A percentile compares a stretch with the other conserved stretches of the same genome.
Conservation (phyloP, 352 stramenopile genomes). For the Phytophthora foliorum region DNA sequence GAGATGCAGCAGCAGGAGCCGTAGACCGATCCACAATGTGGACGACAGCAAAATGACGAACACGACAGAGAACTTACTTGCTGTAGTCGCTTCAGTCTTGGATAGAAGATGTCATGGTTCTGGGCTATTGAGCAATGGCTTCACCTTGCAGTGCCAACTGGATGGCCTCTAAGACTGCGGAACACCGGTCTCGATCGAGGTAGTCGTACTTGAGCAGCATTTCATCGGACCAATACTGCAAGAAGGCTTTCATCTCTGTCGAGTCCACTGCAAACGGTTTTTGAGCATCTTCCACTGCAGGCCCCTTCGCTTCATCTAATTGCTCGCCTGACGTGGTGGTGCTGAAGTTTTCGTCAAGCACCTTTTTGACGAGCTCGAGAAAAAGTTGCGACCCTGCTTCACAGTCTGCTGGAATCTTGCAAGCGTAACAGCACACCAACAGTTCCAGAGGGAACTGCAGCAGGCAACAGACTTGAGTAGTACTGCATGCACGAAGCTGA, state of each 20-base stretch:
- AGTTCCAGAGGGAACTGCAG: constrained; percentile 59
- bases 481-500: constrained; percentile 28
- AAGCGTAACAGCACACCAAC: constrained; percentile 47
- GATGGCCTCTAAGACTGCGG: constrained; percentile 30
- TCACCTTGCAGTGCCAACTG: constrained; percentile 12
- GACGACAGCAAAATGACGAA: constrained; percentile 11
- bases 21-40: constrained; percentile 27
- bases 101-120: neutral
- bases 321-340: neutral
- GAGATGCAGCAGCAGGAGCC: constrained; percentile 50
- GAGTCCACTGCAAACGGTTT: constrained; percentile 5
- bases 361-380: constrained; percentile 25
- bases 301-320: neutral
- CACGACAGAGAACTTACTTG: neutral
- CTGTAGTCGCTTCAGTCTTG: neutral
- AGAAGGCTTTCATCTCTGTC: constrained; percentile 38
- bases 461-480: constrained; percentile 38
- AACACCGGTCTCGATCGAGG: constrained; percentile 41
- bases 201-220: constrained; percentile 66
- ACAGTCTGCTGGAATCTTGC: constrained; percentile 27
- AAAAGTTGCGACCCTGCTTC: constrained; percentile 33
- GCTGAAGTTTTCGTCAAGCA: constrained; percentile 17
- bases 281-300: neutral
- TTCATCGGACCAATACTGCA: constrained; percentile 45
- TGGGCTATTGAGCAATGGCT: neutral